These are phyloP conservation scores for Ceratopteris richardii DNA, from an alignment of 75 land plant genomes.

Conservation along the genomic window DNA sequence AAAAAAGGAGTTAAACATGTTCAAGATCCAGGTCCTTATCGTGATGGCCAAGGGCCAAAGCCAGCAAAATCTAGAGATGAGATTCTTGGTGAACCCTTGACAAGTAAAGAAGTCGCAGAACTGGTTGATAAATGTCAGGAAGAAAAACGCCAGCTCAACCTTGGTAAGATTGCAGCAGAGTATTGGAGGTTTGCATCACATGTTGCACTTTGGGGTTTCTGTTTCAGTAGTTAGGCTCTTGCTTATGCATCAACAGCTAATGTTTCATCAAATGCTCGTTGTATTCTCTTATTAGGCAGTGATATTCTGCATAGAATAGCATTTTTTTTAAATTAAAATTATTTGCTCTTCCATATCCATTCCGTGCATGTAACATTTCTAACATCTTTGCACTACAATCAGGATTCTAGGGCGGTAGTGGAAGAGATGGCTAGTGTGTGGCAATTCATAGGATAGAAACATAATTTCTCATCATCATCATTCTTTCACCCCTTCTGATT, in stretches of 20 bases:
- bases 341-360: too few species aligned
- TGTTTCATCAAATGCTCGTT: too few species aligned
- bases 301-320: too few species aligned
- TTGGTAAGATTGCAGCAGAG: slow-evolving; percentile 38
- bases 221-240: background rate
- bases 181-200: background rate
- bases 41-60: slow-evolving; percentile 57
- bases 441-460: too few species aligned
- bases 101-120: slow-evolving; percentile 48
- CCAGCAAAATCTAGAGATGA: slow-evolving; percentile 62
- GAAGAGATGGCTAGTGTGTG: too few species aligned
- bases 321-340: too few species aligned
- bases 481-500: too few species aligned
- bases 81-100: slow-evolving; percentile 81
- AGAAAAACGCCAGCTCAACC: slow-evolving; percentile 60
- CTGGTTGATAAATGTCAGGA: slow-evolving; percentile 36
- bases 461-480: too few species aligned
- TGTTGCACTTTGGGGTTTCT: background rate
- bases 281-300: too few species aligned
- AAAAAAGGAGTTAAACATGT: slow-evolving; percentile 90
- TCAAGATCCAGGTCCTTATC: slow-evolving; percentile 77
- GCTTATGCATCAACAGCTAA: background rate
- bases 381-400: too few species aligned
- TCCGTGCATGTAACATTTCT: too few species aligned
- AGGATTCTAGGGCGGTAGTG: too few species aligned